Evolutionary conservation across 163 green algal species (phyloP).

Genomic region (Scenedesmus sp.): DNA sequence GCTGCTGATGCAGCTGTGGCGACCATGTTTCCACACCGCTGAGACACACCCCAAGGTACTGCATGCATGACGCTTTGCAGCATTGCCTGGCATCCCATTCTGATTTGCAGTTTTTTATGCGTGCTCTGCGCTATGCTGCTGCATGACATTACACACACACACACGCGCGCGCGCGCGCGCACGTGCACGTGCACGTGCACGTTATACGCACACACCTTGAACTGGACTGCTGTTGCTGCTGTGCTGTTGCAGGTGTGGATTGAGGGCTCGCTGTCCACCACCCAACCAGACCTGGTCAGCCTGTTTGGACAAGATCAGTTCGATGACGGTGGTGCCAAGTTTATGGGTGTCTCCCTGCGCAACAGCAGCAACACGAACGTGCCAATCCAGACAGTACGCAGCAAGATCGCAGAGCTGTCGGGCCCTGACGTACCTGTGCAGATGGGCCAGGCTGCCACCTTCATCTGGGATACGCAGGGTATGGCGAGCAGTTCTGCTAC

Average conservation of each 20-base stretch:
- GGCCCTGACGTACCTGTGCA: conserved; percentile 43
- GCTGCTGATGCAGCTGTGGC: neutral
- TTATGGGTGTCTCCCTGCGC: conserved; percentile 54
- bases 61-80: no score
- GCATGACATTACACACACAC: no score
- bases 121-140: no score
- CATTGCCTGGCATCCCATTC: no score
- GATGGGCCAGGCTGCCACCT: conserved; percentile 24
- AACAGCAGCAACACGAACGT: conserved; percentile 57
- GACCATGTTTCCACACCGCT: no score
- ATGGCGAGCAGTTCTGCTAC: conserved; percentile 61
- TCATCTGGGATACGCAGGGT: conserved; percentile 56
- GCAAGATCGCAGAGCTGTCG: conserved; percentile 47
- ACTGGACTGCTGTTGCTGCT: neutral
- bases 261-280: conserved; percentile 53
- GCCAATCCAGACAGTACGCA: conserved; percentile 48
- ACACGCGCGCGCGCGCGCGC: no score
- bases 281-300: conserved; percentile 46
- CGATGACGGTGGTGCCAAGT: conserved; percentile 54
- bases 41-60: no score
- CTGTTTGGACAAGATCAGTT: conserved; percentile 57
- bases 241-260: conserved; percentile 43
- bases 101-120: no score
- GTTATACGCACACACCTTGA: no score
- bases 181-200: no score